phyloP scores from a whole-genome alignment of 495 filamentous ascomycete genomes.

The Sphaerosporella brunnea region DNA sequence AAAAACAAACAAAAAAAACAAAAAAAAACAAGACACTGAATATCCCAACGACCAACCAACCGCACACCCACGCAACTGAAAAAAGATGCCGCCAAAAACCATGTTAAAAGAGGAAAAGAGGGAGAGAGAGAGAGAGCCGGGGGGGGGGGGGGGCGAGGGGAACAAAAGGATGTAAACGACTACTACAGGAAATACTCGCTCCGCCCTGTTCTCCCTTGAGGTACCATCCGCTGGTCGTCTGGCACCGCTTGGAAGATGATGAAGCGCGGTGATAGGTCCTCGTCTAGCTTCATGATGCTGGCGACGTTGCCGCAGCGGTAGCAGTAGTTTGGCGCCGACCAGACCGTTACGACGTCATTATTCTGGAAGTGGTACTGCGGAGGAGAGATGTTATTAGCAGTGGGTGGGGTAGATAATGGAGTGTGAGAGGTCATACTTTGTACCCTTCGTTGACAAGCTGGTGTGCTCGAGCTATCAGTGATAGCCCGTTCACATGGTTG shows the following conservation, averaged over 20 bases:
- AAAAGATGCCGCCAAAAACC: too few species aligned
- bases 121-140: too few species aligned
- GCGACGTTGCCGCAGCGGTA: conserved; percentile 96
- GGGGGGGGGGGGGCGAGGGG: too few species aligned
- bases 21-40: too few species aligned
- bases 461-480: conserved; percentile 84
- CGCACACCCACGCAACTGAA: too few species aligned
- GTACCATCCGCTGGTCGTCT: conserved; percentile 76
- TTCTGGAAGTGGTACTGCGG: conserved; percentile 74
- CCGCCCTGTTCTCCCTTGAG: conserved; percentile 58
- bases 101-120: too few species aligned
- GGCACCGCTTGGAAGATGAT: conserved; percentile 89
- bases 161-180: neutral
- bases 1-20: too few species aligned
- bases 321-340: conserved; percentile 98
- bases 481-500: conserved; percentile 93
- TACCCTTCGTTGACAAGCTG: conserved; percentile 97
- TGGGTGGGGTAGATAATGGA: neutral
- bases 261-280: conserved; percentile 71
- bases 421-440: conserved; percentile 40
- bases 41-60: too few species aligned
- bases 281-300: conserved; percentile 83
- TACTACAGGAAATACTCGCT: conserved; percentile 87
- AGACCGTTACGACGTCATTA: conserved; percentile 96
- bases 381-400: conserved; percentile 2